Percentiles rank a stretch among this genome's conserved stretches.
These are phyloP conservation scores for Ascobolus immersus DNA, from an alignment of 495 filamentous ascomycete species.

Conservation along the genomic window DNA sequence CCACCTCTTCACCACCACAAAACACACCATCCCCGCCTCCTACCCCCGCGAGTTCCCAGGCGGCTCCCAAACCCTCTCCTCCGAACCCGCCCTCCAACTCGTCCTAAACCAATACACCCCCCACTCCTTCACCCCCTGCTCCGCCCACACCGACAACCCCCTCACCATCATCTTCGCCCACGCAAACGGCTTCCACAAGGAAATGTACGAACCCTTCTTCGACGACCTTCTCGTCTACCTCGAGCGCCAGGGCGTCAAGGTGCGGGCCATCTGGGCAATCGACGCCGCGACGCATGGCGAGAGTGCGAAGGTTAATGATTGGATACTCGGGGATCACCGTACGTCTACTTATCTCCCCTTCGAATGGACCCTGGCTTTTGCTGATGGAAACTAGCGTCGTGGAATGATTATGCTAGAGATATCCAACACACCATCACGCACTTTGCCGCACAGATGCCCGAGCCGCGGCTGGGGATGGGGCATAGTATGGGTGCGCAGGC, in stretches of 20 bases:
- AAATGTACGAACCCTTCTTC: constrained; percentile 74
- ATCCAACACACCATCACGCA: constrained; percentile 66
- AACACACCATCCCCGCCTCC: constrained; percentile 12
- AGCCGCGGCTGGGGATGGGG: constrained; percentile 69
- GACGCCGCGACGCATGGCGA: constrained; percentile 57
- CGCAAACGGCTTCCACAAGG: constrained; percentile 85
- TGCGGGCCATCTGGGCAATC: constrained; percentile 65
- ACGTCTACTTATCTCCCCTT: constrained; percentile 11
- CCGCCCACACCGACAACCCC: too few relatives aligned
- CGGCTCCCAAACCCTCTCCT: constrained; percentile 27
- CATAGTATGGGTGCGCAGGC: constrained; percentile 70
- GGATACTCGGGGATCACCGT: constrained; percentile 55
- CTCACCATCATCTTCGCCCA: constrained; percentile 63
- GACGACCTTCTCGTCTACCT: constrained; percentile 38
- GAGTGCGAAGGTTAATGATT: constrained; percentile 50
- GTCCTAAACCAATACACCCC: constrained; percentile 59
- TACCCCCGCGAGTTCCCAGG: constrained; percentile 49
- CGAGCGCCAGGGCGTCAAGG: constrained; percentile 32
- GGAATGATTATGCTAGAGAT: constrained; percentile 72
- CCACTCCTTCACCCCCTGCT: constrained; percentile 26
- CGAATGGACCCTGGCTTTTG: background rate
- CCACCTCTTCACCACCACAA: constrained; percentile 1
- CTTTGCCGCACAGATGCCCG: constrained; percentile 59
- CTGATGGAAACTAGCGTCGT: constrained; percentile 29
- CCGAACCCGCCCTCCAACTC: constrained; percentile 39